A percentile compares a stretch with the other conserved stretches of the same genome.
Conservation (phyloP, 2,329 filamentous ascomycete genomes). For the Fusarium anguioides region DNA sequence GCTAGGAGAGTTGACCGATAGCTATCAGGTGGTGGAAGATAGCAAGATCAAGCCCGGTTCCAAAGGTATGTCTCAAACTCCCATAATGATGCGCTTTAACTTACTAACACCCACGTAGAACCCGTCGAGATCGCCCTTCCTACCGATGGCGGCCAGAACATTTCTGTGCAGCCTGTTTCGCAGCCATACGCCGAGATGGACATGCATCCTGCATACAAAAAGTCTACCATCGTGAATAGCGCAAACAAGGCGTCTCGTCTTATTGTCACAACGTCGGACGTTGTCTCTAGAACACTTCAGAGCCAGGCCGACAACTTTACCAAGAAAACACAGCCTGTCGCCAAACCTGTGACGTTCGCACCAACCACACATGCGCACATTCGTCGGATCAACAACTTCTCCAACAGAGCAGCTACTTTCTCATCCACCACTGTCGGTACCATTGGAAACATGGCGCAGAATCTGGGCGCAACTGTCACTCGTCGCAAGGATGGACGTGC, state of each 20-base stretch:
- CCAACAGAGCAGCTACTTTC: slow-evolving; percentile 79
- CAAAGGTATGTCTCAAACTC: slow-evolving; percentile 72
- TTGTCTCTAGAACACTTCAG: slow-evolving; percentile 81
- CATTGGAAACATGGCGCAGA: slow-evolving; percentile 87
- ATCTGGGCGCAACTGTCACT: slow-evolving; percentile 79
- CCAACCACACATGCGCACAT: slow-evolving; percentile 86
- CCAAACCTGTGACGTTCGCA: slow-evolving; percentile 87
- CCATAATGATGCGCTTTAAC: background rate
- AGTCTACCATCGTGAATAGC: slow-evolving; percentile 85
- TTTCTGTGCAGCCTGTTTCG: slow-evolving; percentile 73
- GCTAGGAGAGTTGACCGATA: slow-evolving; percentile 88
- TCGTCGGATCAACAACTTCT: slow-evolving; percentile 90
- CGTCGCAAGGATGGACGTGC: slow-evolving; percentile 62
- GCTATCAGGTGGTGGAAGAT: slow-evolving; percentile 83
- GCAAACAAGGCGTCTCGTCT: slow-evolving; percentile 89
- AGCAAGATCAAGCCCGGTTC: slow-evolving; percentile 82
- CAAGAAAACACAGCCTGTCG: slow-evolving; percentile 79
- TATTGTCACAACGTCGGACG: slow-evolving; percentile 87
- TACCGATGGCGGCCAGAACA: slow-evolving; percentile 71
- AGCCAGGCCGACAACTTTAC: slow-evolving; percentile 84
- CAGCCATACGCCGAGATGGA: slow-evolving; percentile 80
- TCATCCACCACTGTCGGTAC: slow-evolving; percentile 89
- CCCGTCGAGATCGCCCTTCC: slow-evolving; percentile 84
- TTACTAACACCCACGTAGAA: slow-evolving; percentile 55
- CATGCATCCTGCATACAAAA: slow-evolving; percentile 90